phyloP scores from a whole-genome alignment of 257 asterid species.

The Nemophila menziesii region DNA sequence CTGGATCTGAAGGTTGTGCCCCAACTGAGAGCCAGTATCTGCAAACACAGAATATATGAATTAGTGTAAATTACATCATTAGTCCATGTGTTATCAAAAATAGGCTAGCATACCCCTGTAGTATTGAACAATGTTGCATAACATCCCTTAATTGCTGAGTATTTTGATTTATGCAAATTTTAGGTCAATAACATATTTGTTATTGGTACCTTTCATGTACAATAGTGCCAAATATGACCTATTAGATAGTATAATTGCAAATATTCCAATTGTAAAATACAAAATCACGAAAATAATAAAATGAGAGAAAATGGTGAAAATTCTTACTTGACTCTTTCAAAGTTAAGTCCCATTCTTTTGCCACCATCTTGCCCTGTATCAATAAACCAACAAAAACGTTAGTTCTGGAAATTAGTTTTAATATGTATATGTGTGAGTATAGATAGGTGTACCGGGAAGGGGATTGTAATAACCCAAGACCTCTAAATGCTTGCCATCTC shows the following conservation, averaged over 20 bases:
- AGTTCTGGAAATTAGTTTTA: not conserved
- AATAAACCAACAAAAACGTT: conserved; percentile 4
- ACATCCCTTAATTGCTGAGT: too few species aligned
- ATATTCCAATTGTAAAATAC: not conserved
- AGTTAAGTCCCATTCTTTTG: conserved; percentile 84
- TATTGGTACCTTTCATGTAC: too few species aligned
- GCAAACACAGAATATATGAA: too few species aligned
- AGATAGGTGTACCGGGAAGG: conserved; percentile 44
- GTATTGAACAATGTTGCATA: too few species aligned
- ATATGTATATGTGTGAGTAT: too few species aligned
- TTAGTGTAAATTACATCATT: too few species aligned
- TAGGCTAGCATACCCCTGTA: too few species aligned
- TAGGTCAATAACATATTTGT: too few species aligned
- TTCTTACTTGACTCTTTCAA: conserved; percentile 73
- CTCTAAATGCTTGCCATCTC: conserved; percentile 98
- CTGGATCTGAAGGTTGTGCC: conserved; percentile 91
- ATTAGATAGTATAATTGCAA: too few species aligned
- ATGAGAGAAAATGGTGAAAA: not conserved
- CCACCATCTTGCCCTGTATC: conserved; percentile 87
- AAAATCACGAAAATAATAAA: not conserved
- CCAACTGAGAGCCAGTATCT: conserved; percentile 97
- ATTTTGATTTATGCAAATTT: too few species aligned
- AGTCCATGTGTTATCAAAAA: too few species aligned
- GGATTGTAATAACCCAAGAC: conserved; percentile 89
- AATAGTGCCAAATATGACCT: too few species aligned